phyloP scores from a whole-genome alignment of 305 asterid genomes.

The Solanum hybrid region DNA sequence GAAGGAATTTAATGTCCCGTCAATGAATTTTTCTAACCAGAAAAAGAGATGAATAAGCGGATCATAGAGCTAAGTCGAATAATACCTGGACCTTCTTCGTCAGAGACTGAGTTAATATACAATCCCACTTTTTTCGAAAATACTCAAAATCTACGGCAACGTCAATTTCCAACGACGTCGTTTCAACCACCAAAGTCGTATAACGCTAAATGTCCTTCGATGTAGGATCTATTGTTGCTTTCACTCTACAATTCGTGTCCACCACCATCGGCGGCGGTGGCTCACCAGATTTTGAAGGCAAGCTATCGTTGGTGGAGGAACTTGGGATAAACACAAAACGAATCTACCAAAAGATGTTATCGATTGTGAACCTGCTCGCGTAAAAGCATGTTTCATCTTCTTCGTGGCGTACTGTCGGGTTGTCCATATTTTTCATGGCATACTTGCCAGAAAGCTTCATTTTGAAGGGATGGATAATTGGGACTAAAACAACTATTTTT shows the following conservation, averaged over 20 bases:
- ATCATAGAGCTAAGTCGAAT: neutral
- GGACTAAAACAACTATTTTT: neutral
- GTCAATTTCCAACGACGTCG: neutral
- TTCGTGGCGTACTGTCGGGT: neutral
- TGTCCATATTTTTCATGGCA: neutral
- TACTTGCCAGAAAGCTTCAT: neutral
- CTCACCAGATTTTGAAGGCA: neutral
- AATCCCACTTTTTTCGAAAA: neutral
- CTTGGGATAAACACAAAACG: neutral
- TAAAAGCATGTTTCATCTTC: neutral
- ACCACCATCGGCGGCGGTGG: neutral
- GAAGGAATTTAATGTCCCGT: conserved; percentile 38
- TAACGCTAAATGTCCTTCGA: neutral
- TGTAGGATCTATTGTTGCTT: neutral
- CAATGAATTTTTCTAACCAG: conserved; percentile 43
- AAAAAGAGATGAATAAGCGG: neutral
- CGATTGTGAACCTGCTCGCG: neutral
- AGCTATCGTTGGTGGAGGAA: neutral
- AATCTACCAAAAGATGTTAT: neutral
- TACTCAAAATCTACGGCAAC: no score
- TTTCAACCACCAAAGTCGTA: neutral
- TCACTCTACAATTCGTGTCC: neutral
- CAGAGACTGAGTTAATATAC: no score
- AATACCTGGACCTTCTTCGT: neutral
- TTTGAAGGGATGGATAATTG: neutral